These are phyloP conservation scores for Ramularia collo-cygni DNA, from an alignment of 2,329 filamentous ascomycete species.

Conservation along the genomic window DNA sequence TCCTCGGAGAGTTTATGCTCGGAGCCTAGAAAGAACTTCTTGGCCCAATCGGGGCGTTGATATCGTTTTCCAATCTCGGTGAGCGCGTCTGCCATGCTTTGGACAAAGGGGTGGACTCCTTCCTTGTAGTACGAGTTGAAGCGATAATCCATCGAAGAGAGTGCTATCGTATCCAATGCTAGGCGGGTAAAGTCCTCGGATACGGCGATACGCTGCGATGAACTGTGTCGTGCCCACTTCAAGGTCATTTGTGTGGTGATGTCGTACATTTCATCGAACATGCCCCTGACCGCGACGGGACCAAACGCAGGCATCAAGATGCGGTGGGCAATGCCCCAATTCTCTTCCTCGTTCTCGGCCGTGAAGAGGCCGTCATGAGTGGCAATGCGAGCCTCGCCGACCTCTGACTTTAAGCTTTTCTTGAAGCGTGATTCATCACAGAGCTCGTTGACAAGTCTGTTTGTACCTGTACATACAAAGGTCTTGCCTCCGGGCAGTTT, in stretches of 20 bases:
- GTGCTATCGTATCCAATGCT: slow-evolving; percentile 63
- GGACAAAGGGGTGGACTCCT: slow-evolving; percentile 53
- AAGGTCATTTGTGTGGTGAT: slow-evolving; percentile 31
- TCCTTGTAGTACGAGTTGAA: slow-evolving; percentile 65
- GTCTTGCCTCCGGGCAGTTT: too few relatives aligned
- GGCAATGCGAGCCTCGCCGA: slow-evolving; percentile 53
- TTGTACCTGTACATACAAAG: too few relatives aligned
- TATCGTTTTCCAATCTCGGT: too few relatives aligned
- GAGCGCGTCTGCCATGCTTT: slow-evolving; percentile 60
- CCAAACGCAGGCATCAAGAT: slow-evolving; percentile 64
- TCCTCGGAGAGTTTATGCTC: too few relatives aligned
- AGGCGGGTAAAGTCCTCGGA: slow-evolving; percentile 68
- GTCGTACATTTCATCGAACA: slow-evolving; percentile 49
- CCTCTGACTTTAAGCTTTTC: slow-evolving; percentile 47
- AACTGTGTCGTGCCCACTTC: slow-evolving; percentile 41
- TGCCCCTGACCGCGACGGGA: slow-evolving; percentile 57
- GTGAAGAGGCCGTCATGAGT: slow-evolving; percentile 63
- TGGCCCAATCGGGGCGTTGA: too few relatives aligned
- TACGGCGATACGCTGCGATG: slow-evolving; percentile 50
- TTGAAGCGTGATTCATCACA: slow-evolving; percentile 45
- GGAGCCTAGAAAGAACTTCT: too few relatives aligned
- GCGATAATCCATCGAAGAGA: slow-evolving; percentile 48
- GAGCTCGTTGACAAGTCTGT: too few relatives aligned
- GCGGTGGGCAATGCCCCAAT: slow-evolving; percentile 37
- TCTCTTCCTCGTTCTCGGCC: slow-evolving; percentile 36